Evolutionary conservation across 78 protist genomes (phyloP).

Genomic region (Dictyostelium firmibasis): DNA sequence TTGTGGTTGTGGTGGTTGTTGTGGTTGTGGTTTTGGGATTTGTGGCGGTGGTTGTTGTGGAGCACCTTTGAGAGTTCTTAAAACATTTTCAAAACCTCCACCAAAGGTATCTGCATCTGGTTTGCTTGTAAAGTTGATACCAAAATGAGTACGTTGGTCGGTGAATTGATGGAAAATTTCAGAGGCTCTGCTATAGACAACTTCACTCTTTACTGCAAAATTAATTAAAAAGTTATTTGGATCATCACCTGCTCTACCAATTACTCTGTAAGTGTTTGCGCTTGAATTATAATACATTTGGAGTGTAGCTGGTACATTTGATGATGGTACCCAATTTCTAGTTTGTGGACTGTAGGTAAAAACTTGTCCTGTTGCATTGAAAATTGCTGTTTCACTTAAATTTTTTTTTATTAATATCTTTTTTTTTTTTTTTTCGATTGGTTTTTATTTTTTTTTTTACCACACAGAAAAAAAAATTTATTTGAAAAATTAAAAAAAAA

Average conservation of each 20-base stretch:
- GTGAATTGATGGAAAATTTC: slow-evolving; percentile 79
- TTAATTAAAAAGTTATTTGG: slow-evolving; percentile 71
- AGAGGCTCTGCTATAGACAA: slow-evolving; percentile 59
- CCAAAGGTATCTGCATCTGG: slow-evolving; percentile 69
- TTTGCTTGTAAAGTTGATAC: slow-evolving; percentile 67
- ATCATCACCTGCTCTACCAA: slow-evolving; percentile 63
- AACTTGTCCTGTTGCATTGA: slow-evolving; percentile 63
- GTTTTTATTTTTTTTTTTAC: not conserved
- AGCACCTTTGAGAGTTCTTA: slow-evolving; percentile 34
- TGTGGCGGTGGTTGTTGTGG: not conserved
- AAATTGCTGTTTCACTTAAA: slow-evolving; percentile 47
- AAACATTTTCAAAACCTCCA: slow-evolving; percentile 66
- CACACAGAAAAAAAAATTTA: not conserved
- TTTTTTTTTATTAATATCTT: not conserved
- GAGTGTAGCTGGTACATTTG: slow-evolving; percentile 53
- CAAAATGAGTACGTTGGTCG: slow-evolving; percentile 78
- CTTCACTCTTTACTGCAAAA: slow-evolving; percentile 64
- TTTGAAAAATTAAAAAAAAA: not conserved
- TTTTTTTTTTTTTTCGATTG: not conserved
- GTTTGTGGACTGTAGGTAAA: slow-evolving; percentile 40
- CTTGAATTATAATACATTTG: slow-evolving; percentile 39
- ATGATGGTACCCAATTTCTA: slow-evolving; percentile 64
- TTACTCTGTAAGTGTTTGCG: slow-evolving; percentile 47
- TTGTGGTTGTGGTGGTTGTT: slow-evolving; percentile 32
- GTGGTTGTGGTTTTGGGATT: not conserved